Percentiles rank a stretch among this genome's conserved stretches.
Conservation (phyloP, 1,139 yeast species). For the Candida frijolesensis region DNA sequence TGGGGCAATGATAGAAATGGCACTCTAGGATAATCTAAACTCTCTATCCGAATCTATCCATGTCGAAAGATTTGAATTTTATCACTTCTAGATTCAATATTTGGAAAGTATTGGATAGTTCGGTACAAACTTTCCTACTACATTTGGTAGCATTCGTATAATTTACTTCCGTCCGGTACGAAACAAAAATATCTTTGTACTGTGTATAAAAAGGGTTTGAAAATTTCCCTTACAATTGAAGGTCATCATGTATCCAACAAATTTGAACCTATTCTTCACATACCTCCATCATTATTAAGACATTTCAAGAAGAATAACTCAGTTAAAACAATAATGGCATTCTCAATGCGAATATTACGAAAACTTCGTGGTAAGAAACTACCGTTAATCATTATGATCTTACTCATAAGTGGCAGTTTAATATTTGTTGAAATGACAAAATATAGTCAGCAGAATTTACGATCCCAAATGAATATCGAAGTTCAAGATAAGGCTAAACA, state of each 20-base stretch:
- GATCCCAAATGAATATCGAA: background rate
- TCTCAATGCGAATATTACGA: slow-evolving; percentile 1
- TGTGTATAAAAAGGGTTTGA: background rate
- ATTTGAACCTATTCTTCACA: background rate
- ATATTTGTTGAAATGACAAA: background rate
- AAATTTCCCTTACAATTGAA: background rate
- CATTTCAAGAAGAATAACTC: background rate
- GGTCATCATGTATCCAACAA: background rate
- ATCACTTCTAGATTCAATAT: background rate
- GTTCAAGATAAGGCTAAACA: background rate
- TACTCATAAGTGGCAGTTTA: background rate
- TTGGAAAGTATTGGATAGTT: background rate
- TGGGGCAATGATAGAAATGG: background rate
- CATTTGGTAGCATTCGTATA: background rate
- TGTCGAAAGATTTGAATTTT: too few species aligned
- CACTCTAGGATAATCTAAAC: background rate
- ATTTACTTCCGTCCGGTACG: background rate
- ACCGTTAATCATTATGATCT: slow-evolving; percentile 1
- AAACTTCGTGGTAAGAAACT: slow-evolving; percentile 1
- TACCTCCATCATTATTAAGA: background rate
- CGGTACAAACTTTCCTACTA: background rate
- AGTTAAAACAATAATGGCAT: background rate
- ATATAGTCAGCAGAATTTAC: background rate
- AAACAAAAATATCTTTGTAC: background rate
- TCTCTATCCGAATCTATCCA: too few species aligned